Evolutionary conservation across 192 early-diverging fungal genomes (phyloP), one percentile per base, ranked within the genome.

Genomic region (Coemansia sp.): DNA sequence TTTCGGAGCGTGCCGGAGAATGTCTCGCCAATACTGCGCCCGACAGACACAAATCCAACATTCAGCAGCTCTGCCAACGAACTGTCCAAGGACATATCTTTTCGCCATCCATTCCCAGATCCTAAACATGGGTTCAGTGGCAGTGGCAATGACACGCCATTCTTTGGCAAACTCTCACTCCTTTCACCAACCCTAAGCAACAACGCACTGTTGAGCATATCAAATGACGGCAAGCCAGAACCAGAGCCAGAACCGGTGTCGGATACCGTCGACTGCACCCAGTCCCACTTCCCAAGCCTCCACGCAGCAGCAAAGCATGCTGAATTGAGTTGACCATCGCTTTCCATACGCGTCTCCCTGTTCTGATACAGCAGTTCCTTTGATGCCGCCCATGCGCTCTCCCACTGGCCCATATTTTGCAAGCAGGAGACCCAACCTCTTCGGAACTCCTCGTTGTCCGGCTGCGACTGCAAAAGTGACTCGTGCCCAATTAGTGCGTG

Each of bases 401-500:
- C 81, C 77, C 76, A 79, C 60, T 84, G 76, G 6, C 81, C 81
- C 81, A 84, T 84, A 64, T 69, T 75, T 58, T 79, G 81, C 68
- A 84, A 40, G 49, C 81, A 79, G 40, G 64, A 49, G 37, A 79
- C 69, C 81, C 81, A 84, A 44, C 77, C 74, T 39, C 47, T 67
- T 48, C 76, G 77, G 50, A 48, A 69, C 42, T 68, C 65, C 42
- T 69, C 65, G 60, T 57, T 76, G 3, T 71, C 66, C 0, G 81
- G 76, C 44, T 76, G 66, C 15, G 66, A 63, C 11, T 73, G 64
- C 38, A 84, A 61, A 50, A 76, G 67, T 11, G 81, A 69, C 69
- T 84, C 81, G 63, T 79, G 77, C 8, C 81, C 81, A n/a, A 84
- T 79, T 13, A 79, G 68, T 19, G 81, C 81, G 23, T 84, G 73